A percentile compares a stretch with the other conserved stretches of the same genome.
phyloP scores from a whole-genome alignment of 805 yeast species.

The Saccharomyces cerevisiae region DNA sequence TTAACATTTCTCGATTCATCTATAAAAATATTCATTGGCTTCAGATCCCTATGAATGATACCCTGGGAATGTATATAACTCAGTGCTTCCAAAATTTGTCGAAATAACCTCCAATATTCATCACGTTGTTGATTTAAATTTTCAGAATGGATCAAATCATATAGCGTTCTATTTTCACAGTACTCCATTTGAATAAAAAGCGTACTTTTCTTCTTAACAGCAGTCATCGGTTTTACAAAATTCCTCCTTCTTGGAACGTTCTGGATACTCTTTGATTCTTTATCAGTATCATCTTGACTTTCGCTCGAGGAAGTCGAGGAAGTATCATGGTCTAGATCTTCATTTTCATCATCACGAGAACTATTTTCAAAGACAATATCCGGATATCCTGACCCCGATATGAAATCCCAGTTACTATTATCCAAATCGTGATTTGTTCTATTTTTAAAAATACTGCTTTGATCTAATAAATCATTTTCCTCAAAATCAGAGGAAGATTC shows the following conservation, averaged over 20 bases:
- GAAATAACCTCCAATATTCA: conserved; percentile 83
- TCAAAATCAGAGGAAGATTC: conserved; percentile 2
- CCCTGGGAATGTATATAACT: conserved; percentile 89
- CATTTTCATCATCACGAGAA: conserved; percentile 18
- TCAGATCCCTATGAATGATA: conserved; percentile 88
- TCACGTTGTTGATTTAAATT: conserved; percentile 62
- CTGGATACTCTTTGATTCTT: conserved; percentile 3
- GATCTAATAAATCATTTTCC: conserved; percentile 14
- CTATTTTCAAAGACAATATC: conserved; percentile 46
- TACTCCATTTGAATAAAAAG: conserved; percentile 97
- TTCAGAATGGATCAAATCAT: conserved; percentile 68
- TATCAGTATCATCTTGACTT: conserved; percentile 2
- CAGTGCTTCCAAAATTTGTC: conserved; percentile 84
- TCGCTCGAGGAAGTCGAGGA: conserved; percentile 4
- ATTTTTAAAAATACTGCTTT: conserved; percentile 26
- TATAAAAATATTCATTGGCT: conserved; percentile 92
- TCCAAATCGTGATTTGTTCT: conserved; percentile 22
- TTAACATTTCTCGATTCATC: conserved; percentile 84
- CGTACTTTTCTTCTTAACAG: conserved; percentile 45
- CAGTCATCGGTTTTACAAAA: not conserved
- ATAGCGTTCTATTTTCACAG: conserved; percentile 87
- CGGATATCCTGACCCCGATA: conserved; percentile 46
- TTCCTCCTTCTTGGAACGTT: not conserved
- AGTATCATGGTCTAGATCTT: conserved; percentile 17
- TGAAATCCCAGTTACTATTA: conserved; percentile 49